Evolutionary conservation across 345 rosid species (phyloP), one percentile per base, ranked within the genome.

Genomic region (Dipteronia sinensis): DNA sequence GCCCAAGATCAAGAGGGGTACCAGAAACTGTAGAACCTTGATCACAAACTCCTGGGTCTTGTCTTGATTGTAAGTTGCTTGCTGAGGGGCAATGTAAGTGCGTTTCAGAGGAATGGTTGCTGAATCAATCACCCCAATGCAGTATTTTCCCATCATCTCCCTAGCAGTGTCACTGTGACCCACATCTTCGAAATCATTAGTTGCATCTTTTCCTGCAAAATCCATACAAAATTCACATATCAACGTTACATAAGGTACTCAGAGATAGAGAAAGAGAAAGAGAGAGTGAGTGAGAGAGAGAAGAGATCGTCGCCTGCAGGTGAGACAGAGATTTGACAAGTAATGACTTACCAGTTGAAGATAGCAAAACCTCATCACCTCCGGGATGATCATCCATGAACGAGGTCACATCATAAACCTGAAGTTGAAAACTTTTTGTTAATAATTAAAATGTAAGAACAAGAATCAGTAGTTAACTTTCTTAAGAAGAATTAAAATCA

Each of bases 321-420:
- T 6, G 5, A 49, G 55, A 11, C 17, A 56, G 1, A 59, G 31
- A 3, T 72, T 72, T 20, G 10, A 42, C 4, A 25, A 23, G 46
- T 65, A 19, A 67, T 10, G 34, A 58, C 64, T 13, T 78, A 94
- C 99, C 93, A n/a, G 98, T 96, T 67, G 97, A 88, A 3, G 99
- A 91, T 78, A 96, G 79, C 87, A 96, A 84, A 62, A 94, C 98
- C 79, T 96, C 99, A 80, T 92, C 98, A 8, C 99, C 99, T 77
- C 99, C 99, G 7, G 99, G 99, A 81, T 96, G 99, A 87, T 94
- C 99, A 53, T 96, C 98, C 99, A 96, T 91, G 85, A 96, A 96
- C 2, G 95, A 81, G 34, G 98, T 92, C 72, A 96, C 97, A 85
- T 96, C 98, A 83, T 91, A 96, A 16, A 96, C 99, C 99, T 96